Base-by-base conservation (phyloP, 768 basidiomycete genomes). In the Sistotremastrum niveocremeum region DNA sequence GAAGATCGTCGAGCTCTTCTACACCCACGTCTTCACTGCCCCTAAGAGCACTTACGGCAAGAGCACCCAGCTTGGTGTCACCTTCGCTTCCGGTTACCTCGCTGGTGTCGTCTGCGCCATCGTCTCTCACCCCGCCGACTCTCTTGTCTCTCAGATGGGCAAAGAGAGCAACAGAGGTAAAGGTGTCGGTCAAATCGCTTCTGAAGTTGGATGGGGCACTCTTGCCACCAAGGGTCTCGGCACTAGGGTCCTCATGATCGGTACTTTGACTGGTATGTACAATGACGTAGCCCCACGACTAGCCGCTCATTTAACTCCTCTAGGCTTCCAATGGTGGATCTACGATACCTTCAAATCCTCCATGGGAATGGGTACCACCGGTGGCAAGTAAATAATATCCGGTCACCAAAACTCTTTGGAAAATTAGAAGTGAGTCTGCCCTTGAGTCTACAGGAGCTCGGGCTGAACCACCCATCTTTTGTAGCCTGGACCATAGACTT, bases 121-220 rank as follows among this genome's bases (percentile, higher is more conserved):
- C 64, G 93, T 97, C 62, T 97, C 93, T 11, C 91, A 97, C 63
- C 91, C 91, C 42, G 91, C 91, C 54, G 91, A 97, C 64, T 83
- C 91, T 36, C 65, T 97, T 52, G 84, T 95, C 54, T 94, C 90
- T 48, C 79, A 79, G 64, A 89, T 95, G 67, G 89, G 91, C 62
- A 97, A 97, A 74, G 72, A 77, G 50, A 62, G 71, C 52, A 85
- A 88, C 73, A 82, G 76, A 70, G 84, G 85, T 69, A 88, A 89
- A 71, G 66, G 71, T 42, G 60, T 79, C 49, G 84, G 82, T 7
- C 54, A 70, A 50, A 84, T 91, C 52, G 75, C 79, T 30, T 67
- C 65, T 35, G 87, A 91, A 57, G 77, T 81, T 44, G 84, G 85
- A 9, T 39, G 78, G 45, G 63, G 63, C 29, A 60, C 69, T 39